A percentile compares a stretch with the other conserved stretches of the same genome.
Evolutionary conservation across 208 protist species (phyloP).

Genomic region (Tetramitus jugosus): DNA sequence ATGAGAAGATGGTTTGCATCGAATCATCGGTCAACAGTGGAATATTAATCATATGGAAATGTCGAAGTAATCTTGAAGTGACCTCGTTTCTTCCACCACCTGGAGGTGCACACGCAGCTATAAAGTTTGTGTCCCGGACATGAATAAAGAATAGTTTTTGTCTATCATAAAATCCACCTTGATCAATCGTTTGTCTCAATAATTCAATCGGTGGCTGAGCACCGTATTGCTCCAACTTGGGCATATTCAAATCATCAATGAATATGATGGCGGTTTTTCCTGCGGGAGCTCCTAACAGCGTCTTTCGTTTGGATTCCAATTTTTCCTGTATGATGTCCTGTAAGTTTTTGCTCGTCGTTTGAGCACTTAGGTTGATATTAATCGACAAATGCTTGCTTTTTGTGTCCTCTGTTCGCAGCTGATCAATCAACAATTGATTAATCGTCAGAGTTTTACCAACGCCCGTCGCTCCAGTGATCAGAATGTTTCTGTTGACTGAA

Average conservation of each 20-base stretch:
- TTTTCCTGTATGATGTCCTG: conserved; percentile 89
- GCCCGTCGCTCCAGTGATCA: conserved; percentile 88
- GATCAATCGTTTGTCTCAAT: conserved; percentile 90
- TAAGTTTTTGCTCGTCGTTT: conserved; percentile 82
- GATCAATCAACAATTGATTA: conserved; percentile 56
- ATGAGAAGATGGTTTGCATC: conserved; percentile 87
- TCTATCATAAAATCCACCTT: conserved; percentile 93
- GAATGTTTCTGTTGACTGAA: conserved; percentile 60
- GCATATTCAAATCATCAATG: conserved; percentile 97
- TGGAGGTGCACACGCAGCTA: conserved; percentile 83
- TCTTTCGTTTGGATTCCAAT: conserved; percentile 89
- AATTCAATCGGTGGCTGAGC: conserved; percentile 93
- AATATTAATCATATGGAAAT: conserved; percentile 89
- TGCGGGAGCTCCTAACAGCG: conserved; percentile 74
- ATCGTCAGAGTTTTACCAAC: conserved; percentile 92
- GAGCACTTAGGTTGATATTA: conserved; percentile 88
- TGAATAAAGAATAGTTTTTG: conserved; percentile 74
- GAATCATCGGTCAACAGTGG: conserved; percentile 77
- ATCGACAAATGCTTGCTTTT: conserved; percentile 68
- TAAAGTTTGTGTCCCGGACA: conserved; percentile 88
- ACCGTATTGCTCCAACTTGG: conserved; percentile 89
- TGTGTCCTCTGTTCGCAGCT: conserved; percentile 44
- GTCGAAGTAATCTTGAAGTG: conserved; percentile 76
- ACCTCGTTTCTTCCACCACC: conserved; percentile 88
- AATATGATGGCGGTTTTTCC: conserved; percentile 88